Evolutionary conservation across 305 asterid species (phyloP), one percentile per base, ranked within the genome.

Genomic region (Solanum hybrid): DNA sequence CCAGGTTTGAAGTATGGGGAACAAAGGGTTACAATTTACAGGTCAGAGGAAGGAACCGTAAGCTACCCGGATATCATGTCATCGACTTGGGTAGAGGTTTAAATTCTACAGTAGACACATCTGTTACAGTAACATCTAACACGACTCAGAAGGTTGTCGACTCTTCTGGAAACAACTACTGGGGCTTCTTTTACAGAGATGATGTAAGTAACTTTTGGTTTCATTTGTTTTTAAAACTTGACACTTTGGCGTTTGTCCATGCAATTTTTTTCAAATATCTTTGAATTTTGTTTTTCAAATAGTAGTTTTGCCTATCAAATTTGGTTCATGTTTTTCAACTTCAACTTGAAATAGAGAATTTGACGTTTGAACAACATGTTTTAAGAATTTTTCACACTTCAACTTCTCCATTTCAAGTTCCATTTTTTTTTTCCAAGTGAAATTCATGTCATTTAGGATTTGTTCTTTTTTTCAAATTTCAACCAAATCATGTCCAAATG

Each of bases 1-100:
- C 99, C 10, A 95, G 98, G 93, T 96, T 97, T 81, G 99, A 97
- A 91, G 97, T 96, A 39, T 94, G 99, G 99, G 97, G 95, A 45
- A 95, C 96, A 31, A 96, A 94, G 92, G 98, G 99, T 88, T 97
- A 96, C 89, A 93, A 91, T 93, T 91, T 96, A 88, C 94, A 93
- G 84, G 94, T 94, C 39, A 94, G 96, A 89, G 97, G 98, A 90
- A 95, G 99, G 93, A 94, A 94, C 91, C 98, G 93, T 72, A 95
- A 93, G 89, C 90, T 95, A 87, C 98, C 98, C 32, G 99, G 97
- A 39, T 91, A 94, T 95, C 92, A 93, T 72, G 94, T 91, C 32
- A 91, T 91, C 86, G 97, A 95, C 91, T 89, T 94, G 90, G 95
- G 94, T 29, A 87, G 90, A 90, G 97, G 93, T 89, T 92, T 93